A percentile compares a stretch with the other conserved stretches of the same genome.
Conservation (phyloP, 2,329 filamentous ascomycete species). For the Ilyonectria mors-panacis region DNA sequence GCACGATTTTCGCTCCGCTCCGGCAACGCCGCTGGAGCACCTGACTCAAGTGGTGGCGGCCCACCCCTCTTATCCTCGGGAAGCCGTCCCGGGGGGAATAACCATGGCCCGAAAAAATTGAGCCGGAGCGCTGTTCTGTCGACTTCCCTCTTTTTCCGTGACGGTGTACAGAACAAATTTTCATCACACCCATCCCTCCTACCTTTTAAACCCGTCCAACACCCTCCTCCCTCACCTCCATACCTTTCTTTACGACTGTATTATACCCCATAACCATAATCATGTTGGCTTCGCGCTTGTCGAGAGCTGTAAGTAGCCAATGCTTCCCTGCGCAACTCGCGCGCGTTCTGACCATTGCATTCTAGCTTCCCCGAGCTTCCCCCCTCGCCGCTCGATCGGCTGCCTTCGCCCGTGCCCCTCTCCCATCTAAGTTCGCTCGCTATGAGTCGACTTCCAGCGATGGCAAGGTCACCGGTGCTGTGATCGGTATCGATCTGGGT, state of each 20-base stretch:
- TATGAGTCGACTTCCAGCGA: conserved; percentile 76
- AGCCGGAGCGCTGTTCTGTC: conserved; percentile 45
- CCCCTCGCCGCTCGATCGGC: conserved; percentile 78
- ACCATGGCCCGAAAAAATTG: conserved; percentile 51
- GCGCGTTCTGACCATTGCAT: conserved; percentile 36
- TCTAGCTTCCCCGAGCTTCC: conserved; percentile 83
- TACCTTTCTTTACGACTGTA: conserved; percentile 52
- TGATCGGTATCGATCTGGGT: conserved; percentile 98
- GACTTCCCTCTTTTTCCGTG: conserved; percentile 60
- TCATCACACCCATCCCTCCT: conserved; percentile 48
- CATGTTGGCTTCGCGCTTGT: conserved; percentile 81
- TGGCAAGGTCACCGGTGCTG: conserved; percentile 89
- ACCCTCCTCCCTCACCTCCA: conserved; percentile 49
- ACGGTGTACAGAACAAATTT: conserved; percentile 57
- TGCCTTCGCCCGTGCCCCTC: conserved; percentile 77
- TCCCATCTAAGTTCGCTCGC: conserved; percentile 81
- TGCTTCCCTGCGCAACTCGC: conserved; percentile 14
- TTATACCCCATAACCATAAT: conserved; percentile 54
- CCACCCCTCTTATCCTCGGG: conserved; percentile 17
- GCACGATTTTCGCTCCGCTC: neutral
- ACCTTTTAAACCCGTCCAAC: conserved; percentile 49
- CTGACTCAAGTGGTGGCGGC: conserved; percentile 22
- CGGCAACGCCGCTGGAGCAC: conserved; percentile 6
- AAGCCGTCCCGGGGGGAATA: conserved; percentile 38
- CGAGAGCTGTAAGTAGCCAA: conserved; percentile 77